These are phyloP conservation scores for Atkinsonella texensis DNA, from an alignment of 2,329 filamentous ascomycete species.

Conservation along the genomic window DNA sequence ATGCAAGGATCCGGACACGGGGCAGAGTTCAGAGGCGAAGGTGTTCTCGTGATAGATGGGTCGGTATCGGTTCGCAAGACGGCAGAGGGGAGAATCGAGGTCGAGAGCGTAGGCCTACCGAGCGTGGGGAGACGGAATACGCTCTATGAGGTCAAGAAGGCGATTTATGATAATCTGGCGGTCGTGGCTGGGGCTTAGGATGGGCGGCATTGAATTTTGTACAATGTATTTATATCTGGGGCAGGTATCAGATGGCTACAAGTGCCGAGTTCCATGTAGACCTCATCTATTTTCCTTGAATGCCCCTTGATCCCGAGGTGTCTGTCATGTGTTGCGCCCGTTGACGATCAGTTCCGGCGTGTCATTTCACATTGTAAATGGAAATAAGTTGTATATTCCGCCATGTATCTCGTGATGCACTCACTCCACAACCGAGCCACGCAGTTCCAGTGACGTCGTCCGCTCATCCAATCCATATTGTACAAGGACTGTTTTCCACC, in stretches of 20 bases:
- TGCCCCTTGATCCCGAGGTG: no score
- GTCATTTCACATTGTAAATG: no score
- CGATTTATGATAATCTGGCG: slow-evolving; percentile 88
- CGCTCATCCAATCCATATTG: background rate
- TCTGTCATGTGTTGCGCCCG: no score
- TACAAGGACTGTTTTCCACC: slow-evolving; percentile 4
- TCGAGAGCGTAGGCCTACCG: slow-evolving; percentile 58
- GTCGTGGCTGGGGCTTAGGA: slow-evolving; percentile 66
- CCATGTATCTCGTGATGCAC: background rate
- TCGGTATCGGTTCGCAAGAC: slow-evolving; percentile 82
- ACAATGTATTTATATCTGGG: background rate
- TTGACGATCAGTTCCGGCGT: no score
- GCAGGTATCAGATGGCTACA: no score
- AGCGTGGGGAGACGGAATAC: slow-evolving; percentile 40
- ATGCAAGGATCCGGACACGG: slow-evolving; percentile 74
- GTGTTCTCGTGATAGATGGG: slow-evolving; percentile 79
- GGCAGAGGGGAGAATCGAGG: slow-evolving; percentile 73
- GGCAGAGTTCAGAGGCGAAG: slow-evolving; percentile 88
- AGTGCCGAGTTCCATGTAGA: no score
- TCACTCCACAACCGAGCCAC: no score
- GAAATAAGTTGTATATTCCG: background rate
- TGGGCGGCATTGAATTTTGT: slow-evolving; percentile 6
- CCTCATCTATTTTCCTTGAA: no score
- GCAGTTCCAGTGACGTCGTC: no score
- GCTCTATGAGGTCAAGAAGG: slow-evolving; percentile 78